phyloP scores from a whole-genome alignment of 2,329 filamentous ascomycete genomes.

The Ophiobolus disseminans region DNA sequence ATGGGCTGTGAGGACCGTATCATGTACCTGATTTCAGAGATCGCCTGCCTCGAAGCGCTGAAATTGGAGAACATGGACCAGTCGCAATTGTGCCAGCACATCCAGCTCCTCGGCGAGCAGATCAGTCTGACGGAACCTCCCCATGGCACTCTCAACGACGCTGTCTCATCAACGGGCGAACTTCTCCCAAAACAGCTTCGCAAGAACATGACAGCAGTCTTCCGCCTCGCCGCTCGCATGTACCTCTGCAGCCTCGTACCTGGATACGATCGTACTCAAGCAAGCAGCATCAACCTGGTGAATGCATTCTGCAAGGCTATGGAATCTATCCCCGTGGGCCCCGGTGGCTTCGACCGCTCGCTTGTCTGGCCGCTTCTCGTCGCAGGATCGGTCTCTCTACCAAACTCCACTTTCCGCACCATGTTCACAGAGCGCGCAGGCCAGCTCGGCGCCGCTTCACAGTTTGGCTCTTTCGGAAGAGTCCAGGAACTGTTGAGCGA shows the following conservation, averaged over 20 bases:
- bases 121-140: conserved; percentile 79
- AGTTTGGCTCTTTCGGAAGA: conserved; percentile 84
- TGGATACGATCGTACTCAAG: conserved; percentile 78
- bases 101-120: conserved; percentile 84
- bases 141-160: conserved; percentile 55
- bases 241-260: conserved; percentile 97
- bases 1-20: conserved; percentile 98
- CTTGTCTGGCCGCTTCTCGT: conserved; percentile 94
- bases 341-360: conserved; percentile 84
- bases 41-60: conserved; percentile 90
- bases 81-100: conserved; percentile 85
- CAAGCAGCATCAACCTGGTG: conserved; percentile 77
- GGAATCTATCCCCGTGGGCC: conserved; percentile 80
- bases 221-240: conserved; percentile 90
- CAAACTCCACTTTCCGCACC: conserved; percentile 75
- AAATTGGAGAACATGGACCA: conserved; percentile 81
- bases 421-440: conserved; percentile 79
- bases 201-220: conserved; percentile 87
- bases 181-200: conserved; percentile 83
- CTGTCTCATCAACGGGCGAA: conserved; percentile 68
- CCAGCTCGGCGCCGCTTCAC: conserved; percentile 76
- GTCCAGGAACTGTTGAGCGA: conserved; percentile 80
- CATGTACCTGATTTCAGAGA: conserved; percentile 98
- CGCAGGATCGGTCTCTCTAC: conserved; percentile 77
- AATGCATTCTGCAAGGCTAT: conserved; percentile 79